Percentiles rank a stretch among this genome's conserved stretches.
phyloP scores from a whole-genome alignment of 306 rosid genomes.

The Malus asiatica region DNA sequence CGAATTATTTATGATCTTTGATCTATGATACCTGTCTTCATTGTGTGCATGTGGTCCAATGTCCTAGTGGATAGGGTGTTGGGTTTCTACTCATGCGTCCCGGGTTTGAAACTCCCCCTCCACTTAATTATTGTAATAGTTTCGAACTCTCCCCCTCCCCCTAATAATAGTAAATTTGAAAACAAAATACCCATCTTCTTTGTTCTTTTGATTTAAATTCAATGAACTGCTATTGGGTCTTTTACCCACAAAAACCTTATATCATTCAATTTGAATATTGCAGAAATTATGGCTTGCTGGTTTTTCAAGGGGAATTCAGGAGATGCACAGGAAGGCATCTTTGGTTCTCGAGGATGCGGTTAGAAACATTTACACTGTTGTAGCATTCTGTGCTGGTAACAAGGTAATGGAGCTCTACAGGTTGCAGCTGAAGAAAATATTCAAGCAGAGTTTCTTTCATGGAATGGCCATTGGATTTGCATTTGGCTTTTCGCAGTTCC shows the following conservation, averaged over 20 bases:
- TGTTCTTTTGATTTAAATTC: neutral
- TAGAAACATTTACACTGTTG: slow-evolving; percentile 97
- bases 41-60: too few relatives aligned
- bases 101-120: too few relatives aligned
- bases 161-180: too few relatives aligned
- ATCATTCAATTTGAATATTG: slow-evolving; percentile 25
- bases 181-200: neutral
- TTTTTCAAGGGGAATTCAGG: slow-evolving; percentile 98
- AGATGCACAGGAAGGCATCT: slow-evolving; percentile 99
- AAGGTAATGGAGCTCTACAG: slow-evolving; percentile 99
- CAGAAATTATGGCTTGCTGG: slow-evolving; percentile 99
- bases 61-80: too few relatives aligned
- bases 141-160: too few relatives aligned
- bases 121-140: too few relatives aligned
- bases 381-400: slow-evolving; percentile 97
- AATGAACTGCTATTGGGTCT: neutral
- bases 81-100: too few relatives aligned
- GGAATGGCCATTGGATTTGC: slow-evolving; percentile 97
- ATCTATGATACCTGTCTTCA: neutral
- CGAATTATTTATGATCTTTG: neutral
- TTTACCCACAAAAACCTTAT: neutral
- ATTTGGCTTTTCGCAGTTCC: slow-evolving; percentile 94
- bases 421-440: slow-evolving; percentile 79
- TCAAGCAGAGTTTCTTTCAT: slow-evolving; percentile 87
- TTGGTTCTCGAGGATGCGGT: slow-evolving; percentile 99